Evolutionary conservation across 169 alveolate species (phyloP), one percentile per base, ranked within the genome.

Genomic region (Babesia bovis): DNA sequence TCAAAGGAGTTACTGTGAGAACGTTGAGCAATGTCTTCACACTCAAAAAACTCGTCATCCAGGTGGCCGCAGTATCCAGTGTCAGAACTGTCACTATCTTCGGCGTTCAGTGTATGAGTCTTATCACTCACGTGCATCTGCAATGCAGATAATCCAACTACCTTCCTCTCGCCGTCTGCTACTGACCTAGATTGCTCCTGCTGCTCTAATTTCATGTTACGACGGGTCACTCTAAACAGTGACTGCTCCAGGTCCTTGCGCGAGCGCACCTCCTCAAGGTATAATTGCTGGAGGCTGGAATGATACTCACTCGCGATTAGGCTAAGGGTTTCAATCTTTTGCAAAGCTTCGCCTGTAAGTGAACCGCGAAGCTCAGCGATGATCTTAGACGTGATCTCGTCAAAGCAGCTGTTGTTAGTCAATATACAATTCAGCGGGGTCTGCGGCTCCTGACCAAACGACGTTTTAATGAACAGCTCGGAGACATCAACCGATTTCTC

Each of bases 171-270:
- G 19, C 17, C n/a, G 12, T 55, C 47, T 3, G 42, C 60, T 3
- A 4, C 19, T 9, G 21, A 58, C 49, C 49, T 26, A 0, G 1
- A 13, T 21, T 17, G 63, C 23, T 63, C 71, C 65, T 60, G 53
- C 7, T 66, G 32, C 59, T 56, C 72, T 28, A 41, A 30, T n/a
- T 53, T 56, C 69, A 61, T 56, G 47, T 81, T 44, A n/a, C 49
- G 74, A 17, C 76, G 40, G 4, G 58, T 65, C 21, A 77, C 74
- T 23, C 59, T 63, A 61, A 70, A 69, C 33, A 72, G 70, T 12
- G 92, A 85, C 85, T 84, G 78, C 52, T 90, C 93, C 41, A 90
- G 83, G 41, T 79, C 83, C 66, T 89, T 83, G 53, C 84, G 85
- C 35, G 75, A 15, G 78, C 93, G 13, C 69, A 30, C 41, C 82